Percentiles rank a stretch among this genome's conserved stretches.
phyloP scores from a whole-genome alignment of 208 protist genomes.

The Borovskyia barvae region DNA sequence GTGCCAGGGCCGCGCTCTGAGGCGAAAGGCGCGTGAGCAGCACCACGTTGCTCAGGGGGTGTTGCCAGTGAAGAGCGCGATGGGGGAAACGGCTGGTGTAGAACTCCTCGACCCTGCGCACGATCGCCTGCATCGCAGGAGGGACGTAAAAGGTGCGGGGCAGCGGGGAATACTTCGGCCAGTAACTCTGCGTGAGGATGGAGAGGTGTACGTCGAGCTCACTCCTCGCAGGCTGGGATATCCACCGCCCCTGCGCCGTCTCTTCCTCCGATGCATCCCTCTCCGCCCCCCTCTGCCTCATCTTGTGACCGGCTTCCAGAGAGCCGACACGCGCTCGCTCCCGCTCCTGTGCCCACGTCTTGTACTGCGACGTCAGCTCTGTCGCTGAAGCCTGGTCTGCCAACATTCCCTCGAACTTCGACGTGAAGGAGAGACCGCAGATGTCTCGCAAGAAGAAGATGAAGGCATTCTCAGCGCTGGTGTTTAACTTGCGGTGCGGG shows the following conservation, averaged over 20 bases:
- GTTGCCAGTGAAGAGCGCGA: constrained; percentile 89
- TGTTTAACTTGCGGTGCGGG: constrained; percentile 61
- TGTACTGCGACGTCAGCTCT: constrained; percentile 43
- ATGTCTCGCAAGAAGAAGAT: constrained; percentile 92
- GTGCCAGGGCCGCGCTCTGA: constrained; percentile 46
- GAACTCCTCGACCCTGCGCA: constrained; percentile 72
- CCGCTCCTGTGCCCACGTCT: constrained; percentile 27
- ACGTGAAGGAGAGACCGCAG: constrained; percentile 92
- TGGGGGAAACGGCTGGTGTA: constrained; percentile 77
- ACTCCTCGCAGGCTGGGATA: constrained; percentile 8
- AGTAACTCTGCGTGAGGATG: constrained; percentile 91
- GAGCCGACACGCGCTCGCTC: neutral
- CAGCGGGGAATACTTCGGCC: constrained; percentile 71
- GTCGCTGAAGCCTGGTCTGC: constrained; percentile 41
- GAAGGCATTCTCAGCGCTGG: constrained; percentile 90
- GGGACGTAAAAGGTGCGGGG: constrained; percentile 36
- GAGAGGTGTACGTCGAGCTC: constrained; percentile 65
- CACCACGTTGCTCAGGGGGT: constrained; percentile 72
- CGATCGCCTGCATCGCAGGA: constrained; percentile 34
- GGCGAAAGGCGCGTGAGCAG: constrained; percentile 40
- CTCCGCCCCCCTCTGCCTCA: neutral
- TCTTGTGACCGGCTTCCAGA: too few species aligned
- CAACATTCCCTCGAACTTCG: constrained; percentile 96
- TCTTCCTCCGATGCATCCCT: constrained; percentile 8
- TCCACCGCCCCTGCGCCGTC: neutral